phyloP scores from a whole-genome alignment of 768 basidiomycete species.

The Termitomyces sp. region DNA sequence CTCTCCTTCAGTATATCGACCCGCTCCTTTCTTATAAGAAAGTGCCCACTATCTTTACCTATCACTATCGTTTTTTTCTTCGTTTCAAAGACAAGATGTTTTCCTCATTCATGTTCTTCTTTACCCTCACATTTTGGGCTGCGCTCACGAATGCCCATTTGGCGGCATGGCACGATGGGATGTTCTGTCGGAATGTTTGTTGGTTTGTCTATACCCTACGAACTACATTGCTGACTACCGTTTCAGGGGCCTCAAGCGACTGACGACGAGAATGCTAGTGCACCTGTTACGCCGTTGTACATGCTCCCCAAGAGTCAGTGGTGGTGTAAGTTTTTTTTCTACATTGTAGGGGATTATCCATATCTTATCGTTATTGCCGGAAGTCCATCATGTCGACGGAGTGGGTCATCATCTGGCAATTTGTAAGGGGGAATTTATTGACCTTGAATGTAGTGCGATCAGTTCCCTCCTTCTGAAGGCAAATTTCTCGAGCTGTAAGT shows the following conservation, averaged over 20 bases:
- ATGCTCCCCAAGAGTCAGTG: conserved; percentile 33
- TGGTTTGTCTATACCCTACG: neutral
- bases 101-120: conserved; percentile 1
- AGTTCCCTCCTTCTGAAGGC: conserved; percentile 36
- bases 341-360: neutral
- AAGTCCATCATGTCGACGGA: conserved; percentile 31
- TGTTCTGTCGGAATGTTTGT: conserved; percentile 43
- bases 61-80: conserved; percentile 11
- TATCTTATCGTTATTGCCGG: neutral
- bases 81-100: conserved; percentile 3
- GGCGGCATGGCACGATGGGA: conserved; percentile 34
- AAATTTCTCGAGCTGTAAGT: conserved; percentile 39
- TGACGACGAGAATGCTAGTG: conserved; percentile 32
- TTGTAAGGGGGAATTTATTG: neutral
- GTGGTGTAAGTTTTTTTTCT: conserved; percentile 31
- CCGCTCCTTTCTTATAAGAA: neutral
- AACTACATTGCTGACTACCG: neutral
- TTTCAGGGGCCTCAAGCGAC: conserved; percentile 21
- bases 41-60: conserved; percentile 9
- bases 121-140: conserved; percentile 1
- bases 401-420: conserved; percentile 18
- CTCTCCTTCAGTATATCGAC: neutral
- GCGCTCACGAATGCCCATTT: conserved; percentile 31
- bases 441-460: conserved; percentile 26
- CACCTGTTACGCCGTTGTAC: conserved; percentile 36